Evolutionary conservation across 345 rosid genomes (phyloP).

Genomic region (Salix brachista): DNA sequence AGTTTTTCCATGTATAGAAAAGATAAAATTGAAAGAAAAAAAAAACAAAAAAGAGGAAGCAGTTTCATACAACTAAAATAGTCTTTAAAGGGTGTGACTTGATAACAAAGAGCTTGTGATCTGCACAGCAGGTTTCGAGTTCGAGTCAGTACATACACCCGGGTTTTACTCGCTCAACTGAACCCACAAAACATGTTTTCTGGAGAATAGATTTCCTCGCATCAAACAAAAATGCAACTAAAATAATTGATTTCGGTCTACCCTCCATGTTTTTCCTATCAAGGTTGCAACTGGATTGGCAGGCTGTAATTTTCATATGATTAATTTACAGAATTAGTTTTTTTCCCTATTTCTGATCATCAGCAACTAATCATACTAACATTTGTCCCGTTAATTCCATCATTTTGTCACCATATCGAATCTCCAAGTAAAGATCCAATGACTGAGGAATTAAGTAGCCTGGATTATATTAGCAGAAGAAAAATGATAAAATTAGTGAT

Average conservation of each 20-base stretch:
- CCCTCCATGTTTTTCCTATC: too few relatives aligned
- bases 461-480: background rate
- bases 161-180: too few relatives aligned
- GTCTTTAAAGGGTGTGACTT: fast-evolving
- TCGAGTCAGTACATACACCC: too few relatives aligned
- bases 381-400: conserved; percentile 15
- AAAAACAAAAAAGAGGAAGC: too few relatives aligned
- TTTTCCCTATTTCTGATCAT: background rate
- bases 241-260: too few relatives aligned
- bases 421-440: conserved; percentile 5
- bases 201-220: too few relatives aligned
- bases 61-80: background rate
- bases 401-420: conserved; percentile 18
- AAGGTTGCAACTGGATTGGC: too few relatives aligned
- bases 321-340: background rate
- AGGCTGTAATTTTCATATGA: too few relatives aligned
- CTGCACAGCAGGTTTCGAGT: fast-evolving
- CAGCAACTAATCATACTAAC: background rate
- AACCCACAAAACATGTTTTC: too few relatives aligned
- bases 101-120: fast-evolving
- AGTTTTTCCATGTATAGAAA: background rate
- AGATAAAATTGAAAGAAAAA: background rate
- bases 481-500: conserved; percentile 9
- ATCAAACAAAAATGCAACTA: too few relatives aligned
- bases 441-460: conserved; percentile 11